Evolutionary conservation across 1,284 basidiomycete species (phyloP).

Genomic region (Sanguinoderma infundibulare): DNA sequence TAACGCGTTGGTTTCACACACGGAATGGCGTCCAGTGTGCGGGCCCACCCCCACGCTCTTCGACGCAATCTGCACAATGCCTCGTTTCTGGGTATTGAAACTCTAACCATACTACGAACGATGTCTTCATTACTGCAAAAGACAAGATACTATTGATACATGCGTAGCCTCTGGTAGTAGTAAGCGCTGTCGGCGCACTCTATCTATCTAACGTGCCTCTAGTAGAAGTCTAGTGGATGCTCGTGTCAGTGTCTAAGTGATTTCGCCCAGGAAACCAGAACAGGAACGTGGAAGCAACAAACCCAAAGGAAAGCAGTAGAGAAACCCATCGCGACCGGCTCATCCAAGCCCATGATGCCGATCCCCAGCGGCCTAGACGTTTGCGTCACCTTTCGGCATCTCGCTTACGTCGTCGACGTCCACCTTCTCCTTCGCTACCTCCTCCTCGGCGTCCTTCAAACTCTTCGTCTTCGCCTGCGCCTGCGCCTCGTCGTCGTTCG

Average conservation of each 20-base stretch:
- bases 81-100: no score
- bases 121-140: no score
- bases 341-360: not conserved
- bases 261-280: not conserved
- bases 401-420: not conserved
- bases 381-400: not conserved
- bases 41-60: no score
- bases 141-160: not conserved
- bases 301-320: not conserved
- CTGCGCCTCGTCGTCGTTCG: conserved; percentile 13
- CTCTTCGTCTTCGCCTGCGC: conserved; percentile 12
- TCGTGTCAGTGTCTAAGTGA: not conserved
- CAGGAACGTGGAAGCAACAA: not conserved
- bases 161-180: not conserved
- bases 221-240: not conserved
- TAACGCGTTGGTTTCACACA: no score
- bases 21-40: no score
- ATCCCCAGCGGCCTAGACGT: not conserved
- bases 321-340: not conserved
- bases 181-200: not conserved
- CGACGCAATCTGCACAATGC: no score
- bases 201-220: not conserved
- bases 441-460: conserved; percentile 14
- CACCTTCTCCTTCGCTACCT: conserved; percentile 7
- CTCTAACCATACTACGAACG: no score